A percentile compares a stretch with the other conserved stretches of the same genome.
These are phyloP conservation scores for Trichoderma erinaceum DNA, from an alignment of 495 filamentous ascomycete species.

Conservation along the genomic window DNA sequence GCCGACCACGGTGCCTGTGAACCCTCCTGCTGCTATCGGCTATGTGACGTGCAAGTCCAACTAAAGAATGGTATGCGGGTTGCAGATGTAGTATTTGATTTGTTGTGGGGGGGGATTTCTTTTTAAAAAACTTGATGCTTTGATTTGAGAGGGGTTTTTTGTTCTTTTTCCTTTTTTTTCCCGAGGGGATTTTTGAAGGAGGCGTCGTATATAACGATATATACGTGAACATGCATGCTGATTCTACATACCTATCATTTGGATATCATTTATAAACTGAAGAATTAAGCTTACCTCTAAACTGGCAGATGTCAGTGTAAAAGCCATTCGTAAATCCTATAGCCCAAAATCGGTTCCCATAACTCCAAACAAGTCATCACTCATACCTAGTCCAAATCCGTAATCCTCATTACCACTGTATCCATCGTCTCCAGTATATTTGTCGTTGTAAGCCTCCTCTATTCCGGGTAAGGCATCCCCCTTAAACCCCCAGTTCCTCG, in stretches of 20 bases:
- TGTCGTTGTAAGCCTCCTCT: not conserved
- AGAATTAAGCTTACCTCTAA: no score
- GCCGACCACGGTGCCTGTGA: not conserved
- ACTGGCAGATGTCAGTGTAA: no score
- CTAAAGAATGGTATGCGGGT: not conserved
- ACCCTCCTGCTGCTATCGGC: slow-evolving; percentile 2
- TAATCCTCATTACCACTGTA: not conserved
- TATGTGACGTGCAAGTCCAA: slow-evolving; percentile 8
- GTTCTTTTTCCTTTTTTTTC: no score
- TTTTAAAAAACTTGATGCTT: not conserved
- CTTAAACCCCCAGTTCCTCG: not conserved
- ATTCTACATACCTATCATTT: not conserved
- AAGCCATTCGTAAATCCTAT: no score
- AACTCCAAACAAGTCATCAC: not conserved
- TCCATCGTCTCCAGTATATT: not conserved
- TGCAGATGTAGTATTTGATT: not conserved
- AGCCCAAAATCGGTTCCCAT: no score
- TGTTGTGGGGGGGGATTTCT: not conserved
- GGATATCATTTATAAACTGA: not conserved
- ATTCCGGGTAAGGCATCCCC: not conserved
- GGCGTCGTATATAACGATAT: not conserved
- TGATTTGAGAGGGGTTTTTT: not conserved
- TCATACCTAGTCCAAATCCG: not conserved
- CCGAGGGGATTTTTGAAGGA: not conserved
- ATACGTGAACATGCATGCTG: not conserved